Percentiles rank a stretch among this genome's conserved stretches.
These are phyloP conservation scores for Penicillium corylophilum DNA, from an alignment of 2,329 filamentous ascomycete species.

Conservation along the genomic window DNA sequence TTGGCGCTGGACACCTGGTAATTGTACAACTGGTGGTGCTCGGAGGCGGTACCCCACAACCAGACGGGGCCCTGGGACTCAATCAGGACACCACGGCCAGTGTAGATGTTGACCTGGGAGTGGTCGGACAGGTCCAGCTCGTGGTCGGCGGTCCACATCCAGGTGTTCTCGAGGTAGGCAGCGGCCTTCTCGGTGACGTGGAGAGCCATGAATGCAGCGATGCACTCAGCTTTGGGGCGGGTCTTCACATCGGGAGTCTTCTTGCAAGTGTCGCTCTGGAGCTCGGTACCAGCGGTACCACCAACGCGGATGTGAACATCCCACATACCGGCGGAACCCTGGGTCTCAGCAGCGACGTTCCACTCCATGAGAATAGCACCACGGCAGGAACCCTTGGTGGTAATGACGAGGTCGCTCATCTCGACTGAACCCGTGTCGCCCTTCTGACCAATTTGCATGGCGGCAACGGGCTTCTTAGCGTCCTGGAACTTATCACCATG, in stretches of 20 bases:
- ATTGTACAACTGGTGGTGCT: conserved; percentile 67
- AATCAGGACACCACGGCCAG: conserved; percentile 78
- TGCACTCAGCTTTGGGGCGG: conserved; percentile 64
- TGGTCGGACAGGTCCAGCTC: conserved; percentile 74
- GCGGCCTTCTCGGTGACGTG: conserved; percentile 58
- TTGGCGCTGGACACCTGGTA: conserved; percentile 78
- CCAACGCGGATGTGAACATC: conserved; percentile 95
- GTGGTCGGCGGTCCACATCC: conserved; percentile 90
- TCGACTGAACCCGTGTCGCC: conserved; percentile 80
- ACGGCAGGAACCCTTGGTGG: conserved; percentile 77
- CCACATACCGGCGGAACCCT: conserved; percentile 80
- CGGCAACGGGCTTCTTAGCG: conserved; percentile 72
- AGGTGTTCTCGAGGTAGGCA: conserved; percentile 82
- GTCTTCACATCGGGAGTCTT: conserved; percentile 69
- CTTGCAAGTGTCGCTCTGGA: conserved; percentile 75
- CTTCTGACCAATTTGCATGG: conserved; percentile 77
- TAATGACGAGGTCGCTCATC: conserved; percentile 82
- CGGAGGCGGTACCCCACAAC: conserved; percentile 72
- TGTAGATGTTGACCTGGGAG: conserved; percentile 73
- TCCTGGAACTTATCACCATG: conserved; percentile 72
- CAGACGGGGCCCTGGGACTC: conserved; percentile 78
- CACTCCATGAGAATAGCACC: conserved; percentile 90
- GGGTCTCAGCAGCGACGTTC: conserved; percentile 67
- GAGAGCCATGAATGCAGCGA: conserved; percentile 67
- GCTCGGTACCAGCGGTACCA: conserved; percentile 76